These are phyloP conservation scores for Fusarium praegraminearum DNA, from an alignment of 2,329 filamentous ascomycete species.

Conservation along the genomic window DNA sequence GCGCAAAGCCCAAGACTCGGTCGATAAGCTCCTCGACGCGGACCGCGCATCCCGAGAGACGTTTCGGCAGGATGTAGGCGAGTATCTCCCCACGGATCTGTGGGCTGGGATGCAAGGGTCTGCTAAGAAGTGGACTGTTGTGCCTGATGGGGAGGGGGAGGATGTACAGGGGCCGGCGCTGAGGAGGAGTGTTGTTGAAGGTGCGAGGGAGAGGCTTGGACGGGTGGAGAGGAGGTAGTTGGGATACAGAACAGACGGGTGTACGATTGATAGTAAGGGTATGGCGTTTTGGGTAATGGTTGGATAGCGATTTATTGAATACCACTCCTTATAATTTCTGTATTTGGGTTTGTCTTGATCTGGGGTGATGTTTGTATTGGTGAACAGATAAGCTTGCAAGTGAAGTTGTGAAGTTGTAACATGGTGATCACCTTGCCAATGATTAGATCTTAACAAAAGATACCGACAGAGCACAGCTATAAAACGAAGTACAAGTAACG, in stretches of 20 bases:
- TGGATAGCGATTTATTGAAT: conserved; percentile 1
- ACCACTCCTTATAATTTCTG: conserved; percentile 8
- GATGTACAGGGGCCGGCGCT: conserved; percentile 30
- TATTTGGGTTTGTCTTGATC: too few species aligned
- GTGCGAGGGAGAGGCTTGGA: conserved; percentile 38
- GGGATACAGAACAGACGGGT: background rate
- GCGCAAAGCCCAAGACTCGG: conserved; percentile 79
- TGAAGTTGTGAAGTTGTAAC: background rate
- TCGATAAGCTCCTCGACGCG: conserved; percentile 79
- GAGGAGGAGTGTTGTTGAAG: conserved; percentile 44
- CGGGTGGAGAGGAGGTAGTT: conserved; percentile 21
- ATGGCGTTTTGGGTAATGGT: conserved; percentile 9
- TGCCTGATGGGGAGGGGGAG: conserved; percentile 48
- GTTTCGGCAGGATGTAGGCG: conserved; percentile 85
- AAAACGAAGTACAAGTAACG: background rate
- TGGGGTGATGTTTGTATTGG: too few species aligned
- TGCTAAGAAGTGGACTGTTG: conserved; percentile 65
- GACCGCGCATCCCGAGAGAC: conserved; percentile 80
- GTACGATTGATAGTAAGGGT: conserved; percentile 20
- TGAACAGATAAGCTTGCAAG: background rate
- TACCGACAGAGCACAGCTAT: too few species aligned
- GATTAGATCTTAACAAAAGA: too few species aligned
- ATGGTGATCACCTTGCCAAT: background rate
- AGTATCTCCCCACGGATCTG: conserved; percentile 87
- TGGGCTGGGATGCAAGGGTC: conserved; percentile 81